Percentiles rank a stretch among this genome's conserved stretches.
These are phyloP conservation scores for Neoboletus subvelutipes DNA, from an alignment of 768 basidiomycete species.

Conservation along the genomic window DNA sequence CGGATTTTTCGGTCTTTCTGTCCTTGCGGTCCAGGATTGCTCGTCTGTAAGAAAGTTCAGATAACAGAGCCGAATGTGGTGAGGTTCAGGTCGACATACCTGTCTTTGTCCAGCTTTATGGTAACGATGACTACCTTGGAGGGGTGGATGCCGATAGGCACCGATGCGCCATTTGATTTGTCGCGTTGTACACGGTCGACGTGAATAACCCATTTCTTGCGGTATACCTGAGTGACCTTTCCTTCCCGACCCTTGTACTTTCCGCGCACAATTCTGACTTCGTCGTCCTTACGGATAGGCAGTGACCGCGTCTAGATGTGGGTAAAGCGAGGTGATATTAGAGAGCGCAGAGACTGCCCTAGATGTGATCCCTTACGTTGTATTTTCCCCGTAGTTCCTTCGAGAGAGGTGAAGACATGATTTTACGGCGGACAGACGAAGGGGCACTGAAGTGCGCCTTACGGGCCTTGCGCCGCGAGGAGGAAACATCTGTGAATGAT, in stretches of 20 bases:
- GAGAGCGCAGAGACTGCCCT: not conserved
- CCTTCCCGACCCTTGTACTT: conserved; percentile 99
- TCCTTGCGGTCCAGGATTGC: conserved; percentile 88
- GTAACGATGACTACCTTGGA: conserved; percentile 94
- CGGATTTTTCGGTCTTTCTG: conserved; percentile 53
- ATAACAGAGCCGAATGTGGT: not conserved
- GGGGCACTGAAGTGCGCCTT: conserved; percentile 98
- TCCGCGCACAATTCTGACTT: conserved; percentile 94
- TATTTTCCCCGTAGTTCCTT: conserved; percentile 94
- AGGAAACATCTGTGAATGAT: conserved; percentile 68
- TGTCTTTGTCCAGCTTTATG: conserved; percentile 92
- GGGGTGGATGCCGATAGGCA: conserved; percentile 93
- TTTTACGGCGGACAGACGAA: conserved; percentile 92
- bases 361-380: conserved; percentile 61
- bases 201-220: conserved; percentile 99
- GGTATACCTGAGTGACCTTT: conserved; percentile 96
- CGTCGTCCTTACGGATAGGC: conserved; percentile 97
- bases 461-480: conserved; percentile 95
- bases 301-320: conserved; percentile 74
- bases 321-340: not conserved
- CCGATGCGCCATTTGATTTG: conserved; percentile 94
- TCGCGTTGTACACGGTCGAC: conserved; percentile 97
- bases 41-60: conserved; percentile 45
- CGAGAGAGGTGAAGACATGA: conserved; percentile 94
- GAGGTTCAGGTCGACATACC: conserved; percentile 40